Percentiles rank a stretch among this genome's conserved stretches.
Conservation (phyloP, 2,329 filamentous ascomycete genomes). For the Fusarium metavorans region DNA sequence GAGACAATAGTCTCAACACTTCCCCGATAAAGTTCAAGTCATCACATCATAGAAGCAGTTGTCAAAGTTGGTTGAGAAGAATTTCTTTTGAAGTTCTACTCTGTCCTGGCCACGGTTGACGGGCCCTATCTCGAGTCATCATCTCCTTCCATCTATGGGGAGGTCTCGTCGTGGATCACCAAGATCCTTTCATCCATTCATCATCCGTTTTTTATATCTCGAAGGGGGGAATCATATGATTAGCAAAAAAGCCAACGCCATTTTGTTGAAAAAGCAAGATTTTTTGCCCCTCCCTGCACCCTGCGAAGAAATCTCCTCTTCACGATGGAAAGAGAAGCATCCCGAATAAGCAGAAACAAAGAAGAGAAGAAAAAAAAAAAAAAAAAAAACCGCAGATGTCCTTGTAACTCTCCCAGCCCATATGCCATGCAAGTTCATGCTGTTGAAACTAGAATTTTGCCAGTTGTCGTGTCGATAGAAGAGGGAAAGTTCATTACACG, state of each 20-base stretch:
- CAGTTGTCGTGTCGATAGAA: slow-evolving; percentile 48
- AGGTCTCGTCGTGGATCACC: slow-evolving; percentile 31
- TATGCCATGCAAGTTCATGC: slow-evolving; percentile 58
- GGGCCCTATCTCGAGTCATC: slow-evolving; percentile 47
- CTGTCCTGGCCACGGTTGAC: slow-evolving; percentile 58
- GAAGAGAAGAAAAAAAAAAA: slow-evolving; percentile 41
- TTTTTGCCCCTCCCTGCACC: slow-evolving; percentile 50
- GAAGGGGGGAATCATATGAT: slow-evolving; percentile 51
- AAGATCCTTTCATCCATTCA: slow-evolving; percentile 39
- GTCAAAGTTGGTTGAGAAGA: slow-evolving; percentile 21
- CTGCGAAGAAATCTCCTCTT: slow-evolving; percentile 41
- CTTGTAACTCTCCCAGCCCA: slow-evolving; percentile 48
- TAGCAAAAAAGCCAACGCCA: slow-evolving; percentile 54
- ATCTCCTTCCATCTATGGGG: slow-evolving; percentile 38
- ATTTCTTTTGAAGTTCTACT: slow-evolving; percentile 43
- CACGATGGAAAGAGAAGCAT: slow-evolving; percentile 29
- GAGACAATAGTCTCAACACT: neutral
- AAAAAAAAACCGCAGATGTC: slow-evolving; percentile 41
- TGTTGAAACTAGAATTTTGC: slow-evolving; percentile 59
- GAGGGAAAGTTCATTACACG: slow-evolving; percentile 51
- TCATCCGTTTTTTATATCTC: slow-evolving; percentile 46
- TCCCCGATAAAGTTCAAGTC: neutral
- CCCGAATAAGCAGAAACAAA: slow-evolving; percentile 41
- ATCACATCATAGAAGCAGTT: slow-evolving; percentile 4
- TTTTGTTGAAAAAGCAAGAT: slow-evolving; percentile 57